Conservation (phyloP, 176 grass and related monocot genomes). For the Oryza brachyantha region DNA sequence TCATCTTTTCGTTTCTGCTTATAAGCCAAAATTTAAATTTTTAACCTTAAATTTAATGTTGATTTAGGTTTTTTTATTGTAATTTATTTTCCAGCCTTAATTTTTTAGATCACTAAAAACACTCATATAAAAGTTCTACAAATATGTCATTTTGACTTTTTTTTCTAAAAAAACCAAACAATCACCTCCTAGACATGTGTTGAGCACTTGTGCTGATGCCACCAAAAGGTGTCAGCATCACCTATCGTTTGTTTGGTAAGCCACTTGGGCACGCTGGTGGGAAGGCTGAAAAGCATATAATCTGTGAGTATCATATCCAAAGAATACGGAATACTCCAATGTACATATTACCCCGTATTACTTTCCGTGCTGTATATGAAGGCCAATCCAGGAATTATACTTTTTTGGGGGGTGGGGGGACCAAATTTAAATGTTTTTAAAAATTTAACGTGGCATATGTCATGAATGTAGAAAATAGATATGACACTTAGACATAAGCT, state of each 20-base stretch:
- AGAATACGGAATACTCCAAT: neutral
- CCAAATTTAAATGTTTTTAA: neutral
- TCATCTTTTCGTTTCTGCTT: no score
- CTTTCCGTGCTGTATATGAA: neutral
- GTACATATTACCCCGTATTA: neutral
- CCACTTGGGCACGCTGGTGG: constrained; percentile 19
- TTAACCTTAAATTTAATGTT: no score
- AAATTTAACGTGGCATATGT: neutral
- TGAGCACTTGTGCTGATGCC: neutral
- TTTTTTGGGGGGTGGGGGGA: neutral
- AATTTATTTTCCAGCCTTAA: no score
- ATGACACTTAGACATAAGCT: neutral
- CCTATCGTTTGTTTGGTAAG: constrained; percentile 27
- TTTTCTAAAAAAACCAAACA: no score
- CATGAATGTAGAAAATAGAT: neutral
- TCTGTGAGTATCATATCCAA: constrained; percentile 17
- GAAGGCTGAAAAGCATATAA: constrained; percentile 10
- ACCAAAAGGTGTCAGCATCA: constrained; percentile 28
- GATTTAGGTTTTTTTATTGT: no score
- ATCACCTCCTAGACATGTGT: no score
- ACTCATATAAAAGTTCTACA: no score
- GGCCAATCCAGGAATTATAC: neutral
- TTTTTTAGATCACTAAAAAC: no score
- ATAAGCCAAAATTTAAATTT: no score
- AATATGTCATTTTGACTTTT: no score